phyloP scores from a whole-genome alignment of 169 alveolate genomes.

The Eimeria acervulina region DNA sequence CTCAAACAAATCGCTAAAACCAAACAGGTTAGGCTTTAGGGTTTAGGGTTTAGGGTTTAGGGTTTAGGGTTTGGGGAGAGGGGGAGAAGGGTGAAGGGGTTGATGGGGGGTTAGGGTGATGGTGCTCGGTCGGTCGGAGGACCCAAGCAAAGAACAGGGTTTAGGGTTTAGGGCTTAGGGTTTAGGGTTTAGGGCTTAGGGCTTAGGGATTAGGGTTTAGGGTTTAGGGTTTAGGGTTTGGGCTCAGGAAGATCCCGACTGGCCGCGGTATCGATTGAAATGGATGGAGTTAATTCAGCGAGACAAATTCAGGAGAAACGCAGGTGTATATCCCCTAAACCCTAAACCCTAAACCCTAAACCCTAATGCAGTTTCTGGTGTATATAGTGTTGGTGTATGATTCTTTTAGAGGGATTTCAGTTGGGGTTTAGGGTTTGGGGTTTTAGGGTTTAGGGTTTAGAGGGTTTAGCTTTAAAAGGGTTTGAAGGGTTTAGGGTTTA shows the following conservation, averaged over 20 bases:
- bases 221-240: conserved; percentile 62
- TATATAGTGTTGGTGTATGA: background rate
- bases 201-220: conserved; percentile 59
- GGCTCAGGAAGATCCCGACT: conserved; percentile 82
- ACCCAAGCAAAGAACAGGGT: background rate
- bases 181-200: conserved; percentile 7
- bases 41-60: background rate
- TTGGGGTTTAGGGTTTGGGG: background rate
- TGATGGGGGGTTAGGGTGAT: too few species aligned
- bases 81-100: too few species aligned
- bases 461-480: too few species aligned
- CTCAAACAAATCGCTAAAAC: conserved; percentile 73
- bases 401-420: too few species aligned
- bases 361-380: background rate
- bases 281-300: conserved; percentile 83
- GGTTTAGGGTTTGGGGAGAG: too few species aligned
- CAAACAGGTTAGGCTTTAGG: conserved; percentile 52
- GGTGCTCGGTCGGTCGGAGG: too few species aligned
- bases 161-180: background rate
- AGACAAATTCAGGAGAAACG: conserved; percentile 82
- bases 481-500: background rate
- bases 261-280: conserved; percentile 81
- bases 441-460: background rate
- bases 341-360: background rate
- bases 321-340: conserved; percentile 11